Conservation (phyloP, 2,329 filamentous ascomycete species). For the Monosporascus sp. region DNA sequence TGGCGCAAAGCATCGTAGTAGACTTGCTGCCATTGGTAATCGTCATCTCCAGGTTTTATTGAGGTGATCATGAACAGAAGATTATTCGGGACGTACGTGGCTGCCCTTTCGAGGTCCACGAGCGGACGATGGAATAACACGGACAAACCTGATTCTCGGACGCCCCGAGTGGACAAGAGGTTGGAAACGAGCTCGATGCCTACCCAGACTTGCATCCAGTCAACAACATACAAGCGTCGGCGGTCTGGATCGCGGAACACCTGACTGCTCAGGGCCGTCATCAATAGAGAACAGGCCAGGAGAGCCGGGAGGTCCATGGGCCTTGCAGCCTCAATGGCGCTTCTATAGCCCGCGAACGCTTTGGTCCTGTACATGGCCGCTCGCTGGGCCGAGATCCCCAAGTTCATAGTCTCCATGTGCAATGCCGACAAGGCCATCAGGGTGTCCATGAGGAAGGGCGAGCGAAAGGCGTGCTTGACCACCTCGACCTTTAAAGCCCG, state of each 20-base stretch:
- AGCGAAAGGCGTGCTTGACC: constrained; percentile 45
- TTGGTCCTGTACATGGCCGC: constrained; percentile 41
- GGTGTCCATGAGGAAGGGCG: constrained; percentile 51
- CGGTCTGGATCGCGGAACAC: constrained; percentile 43
- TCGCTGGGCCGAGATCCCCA: constrained; percentile 33
- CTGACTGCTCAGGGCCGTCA: constrained; percentile 46
- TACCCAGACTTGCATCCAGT: constrained; percentile 53
- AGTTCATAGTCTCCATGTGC: constrained; percentile 39
- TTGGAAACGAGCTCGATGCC: constrained; percentile 47
- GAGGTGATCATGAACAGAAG: constrained; percentile 45
- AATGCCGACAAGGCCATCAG: constrained; percentile 47
- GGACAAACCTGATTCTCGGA: constrained; percentile 38
- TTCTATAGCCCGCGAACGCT: constrained; percentile 46
- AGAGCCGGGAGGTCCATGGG: constrained; percentile 45
- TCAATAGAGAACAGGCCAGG: constrained; percentile 45
- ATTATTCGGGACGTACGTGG: constrained; percentile 38
- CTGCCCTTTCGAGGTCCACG: constrained; percentile 39
- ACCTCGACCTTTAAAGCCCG: constrained; percentile 41
- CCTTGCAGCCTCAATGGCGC: constrained; percentile 42
- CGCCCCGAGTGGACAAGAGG: constrained; percentile 25
- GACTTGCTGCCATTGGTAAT: constrained; percentile 31
- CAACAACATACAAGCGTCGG: constrained; percentile 44
- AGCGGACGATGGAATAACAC: constrained; percentile 44
- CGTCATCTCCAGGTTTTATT: constrained; percentile 37
- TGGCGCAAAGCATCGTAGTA: constrained; percentile 45